Base-by-base conservation (phyloP, 371 early-diverging fungal genomes). In the Choanephora cucurbitarum region DNA sequence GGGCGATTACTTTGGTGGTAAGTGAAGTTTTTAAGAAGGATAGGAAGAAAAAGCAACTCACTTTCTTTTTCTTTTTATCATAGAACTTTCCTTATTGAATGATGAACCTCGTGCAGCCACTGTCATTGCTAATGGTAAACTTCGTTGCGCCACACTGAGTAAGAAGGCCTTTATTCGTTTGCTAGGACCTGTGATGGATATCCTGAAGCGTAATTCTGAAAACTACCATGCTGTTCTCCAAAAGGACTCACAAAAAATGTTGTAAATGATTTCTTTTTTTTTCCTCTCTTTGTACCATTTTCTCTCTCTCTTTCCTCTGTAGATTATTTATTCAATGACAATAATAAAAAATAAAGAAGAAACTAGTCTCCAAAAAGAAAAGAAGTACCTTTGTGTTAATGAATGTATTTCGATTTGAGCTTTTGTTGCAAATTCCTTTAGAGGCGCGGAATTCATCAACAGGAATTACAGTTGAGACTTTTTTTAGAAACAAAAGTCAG, bases 1-100 rank as follows among this genome's bases (percentile, higher is more conserved):
- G 66, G 99, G 98, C 42, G 93, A 88, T 44, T 97, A 97, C 65
- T 96, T 97, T 86, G 96, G 97, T 75, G 92, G 90, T 89, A 74
- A 64, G 56, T 10, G n/a, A n/a, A 11, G 15, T 3, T 34, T 6
- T 44, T 46, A 34, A 33, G 19, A 43, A 58, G 19, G 18, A 51
- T 1, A 23, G 13, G 3, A 42, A 33, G 21, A 28, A 28, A 28
- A 28, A 43, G 55, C 14, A 28, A 51, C 1, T 17, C 11, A 6
- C 1, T 22, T 13, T 17, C n/a, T 0, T 14, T n/a, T 32, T n/a
- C n/a, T n/a, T n/a, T n/a, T n/a, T n/a, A n/a, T n/a, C n/a, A 51
- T 52, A 85, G 98, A 98, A 76, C 81, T 98, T 47, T 95, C 97
- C 3, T 77, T 98, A 23, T 72, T 98, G 13, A 92, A 89, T 41